Percentiles rank a stretch among this genome's conserved stretches.
These are phyloP conservation scores for Helichrysum umbraculigerum DNA, from an alignment of 129 eudicot species.

Conservation along the genomic window DNA sequence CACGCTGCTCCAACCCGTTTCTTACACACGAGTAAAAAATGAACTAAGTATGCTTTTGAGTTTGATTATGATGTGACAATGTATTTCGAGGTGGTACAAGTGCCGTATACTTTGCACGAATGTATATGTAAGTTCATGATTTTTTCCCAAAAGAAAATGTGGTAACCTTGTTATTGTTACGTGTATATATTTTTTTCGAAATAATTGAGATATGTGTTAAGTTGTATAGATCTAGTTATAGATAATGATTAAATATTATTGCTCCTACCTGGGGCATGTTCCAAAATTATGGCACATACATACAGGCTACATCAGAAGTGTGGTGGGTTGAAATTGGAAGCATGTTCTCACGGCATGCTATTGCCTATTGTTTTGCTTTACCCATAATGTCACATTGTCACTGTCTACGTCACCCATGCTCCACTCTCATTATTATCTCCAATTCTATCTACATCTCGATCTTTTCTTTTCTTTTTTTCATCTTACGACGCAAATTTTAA, in stretches of 20 bases:
- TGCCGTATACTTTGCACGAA: too few relatives aligned
- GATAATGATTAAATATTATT: background rate
- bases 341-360: background rate
- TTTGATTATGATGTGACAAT: too few relatives aligned
- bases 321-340: conserved; percentile 7
- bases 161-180: too few relatives aligned
- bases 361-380: background rate
- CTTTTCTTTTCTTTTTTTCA: background rate
- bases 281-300: background rate
- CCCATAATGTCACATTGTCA: background rate
- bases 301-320: background rate
- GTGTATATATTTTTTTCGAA: too few relatives aligned
- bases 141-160: too few relatives aligned
- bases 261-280: conserved; percentile 3
- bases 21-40: too few relatives aligned
- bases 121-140: too few relatives aligned
- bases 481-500: background rate
- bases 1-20: too few relatives aligned
- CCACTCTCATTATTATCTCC: background rate
- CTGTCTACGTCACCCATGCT: conserved; percentile 5
- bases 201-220: background rate
- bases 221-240: background rate
- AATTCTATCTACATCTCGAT: background rate
- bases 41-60: too few relatives aligned
- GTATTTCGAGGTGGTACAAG: too few relatives aligned